Percentiles rank a stretch among this genome's conserved stretches.
phyloP scores from a whole-genome alignment of 2,329 filamentous ascomycete species.

The Cercospora beticola region DNA sequence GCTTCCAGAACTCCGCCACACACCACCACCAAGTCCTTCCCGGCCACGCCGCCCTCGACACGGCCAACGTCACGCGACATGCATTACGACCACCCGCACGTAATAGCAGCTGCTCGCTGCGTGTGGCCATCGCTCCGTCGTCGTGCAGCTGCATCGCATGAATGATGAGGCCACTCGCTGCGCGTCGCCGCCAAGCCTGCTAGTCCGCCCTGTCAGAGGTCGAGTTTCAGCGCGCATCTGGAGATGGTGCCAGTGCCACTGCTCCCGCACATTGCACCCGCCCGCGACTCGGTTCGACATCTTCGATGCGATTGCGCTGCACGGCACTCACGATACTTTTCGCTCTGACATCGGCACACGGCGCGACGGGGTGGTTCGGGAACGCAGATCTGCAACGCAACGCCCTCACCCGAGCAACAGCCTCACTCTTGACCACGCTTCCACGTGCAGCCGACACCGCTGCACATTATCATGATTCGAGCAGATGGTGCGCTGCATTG shows the following conservation, averaged over 20 bases:
- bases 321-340: background rate
- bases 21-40: background rate
- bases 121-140: background rate
- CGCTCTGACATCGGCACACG: background rate
- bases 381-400: background rate
- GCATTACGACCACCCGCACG: background rate
- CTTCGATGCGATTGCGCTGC: background rate
- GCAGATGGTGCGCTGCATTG: background rate
- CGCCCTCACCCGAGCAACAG: background rate
- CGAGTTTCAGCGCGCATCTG: background rate
- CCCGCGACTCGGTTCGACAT: background rate
- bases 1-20: background rate
- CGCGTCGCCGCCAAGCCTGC: background rate
- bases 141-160: background rate
- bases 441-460: background rate
- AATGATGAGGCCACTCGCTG: background rate
- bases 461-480: background rate
- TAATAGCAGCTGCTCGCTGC: background rate
- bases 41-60: background rate
- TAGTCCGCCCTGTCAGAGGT: background rate
- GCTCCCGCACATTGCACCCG: background rate
- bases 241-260: background rate
- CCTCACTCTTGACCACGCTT: background rate
- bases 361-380: background rate
- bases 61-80: background rate